phyloP scores from a whole-genome alignment of 139 green algal species.

The Tetratostichococcus sp. region DNA sequence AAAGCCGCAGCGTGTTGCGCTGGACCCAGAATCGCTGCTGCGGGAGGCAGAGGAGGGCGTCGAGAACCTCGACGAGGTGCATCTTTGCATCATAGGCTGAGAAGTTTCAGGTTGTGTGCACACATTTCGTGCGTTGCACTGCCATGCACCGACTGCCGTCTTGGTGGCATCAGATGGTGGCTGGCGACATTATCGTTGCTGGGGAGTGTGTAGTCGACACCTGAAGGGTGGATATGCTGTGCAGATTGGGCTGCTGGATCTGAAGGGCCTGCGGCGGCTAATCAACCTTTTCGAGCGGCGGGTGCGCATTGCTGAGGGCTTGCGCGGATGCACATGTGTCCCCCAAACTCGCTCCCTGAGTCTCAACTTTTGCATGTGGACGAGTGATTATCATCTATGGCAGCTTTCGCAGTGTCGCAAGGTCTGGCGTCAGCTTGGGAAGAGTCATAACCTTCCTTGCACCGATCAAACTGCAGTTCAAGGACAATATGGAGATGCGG shows the following conservation, averaged over 20 bases:
- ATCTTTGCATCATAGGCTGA: neutral
- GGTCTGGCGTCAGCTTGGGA: too few relatives aligned
- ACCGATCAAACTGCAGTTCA: constrained; percentile 38
- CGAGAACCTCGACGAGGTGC: constrained; percentile 26
- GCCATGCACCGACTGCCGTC: too few relatives aligned
- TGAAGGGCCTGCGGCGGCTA: constrained; percentile 56
- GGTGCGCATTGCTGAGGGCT: constrained; percentile 23
- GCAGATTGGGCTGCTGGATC: constrained; percentile 65
- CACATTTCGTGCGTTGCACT: too few relatives aligned
- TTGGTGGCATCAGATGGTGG: too few relatives aligned
- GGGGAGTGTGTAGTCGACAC: too few relatives aligned
- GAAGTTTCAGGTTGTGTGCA: neutral
- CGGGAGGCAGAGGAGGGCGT: constrained; percentile 63
- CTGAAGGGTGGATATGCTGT: too few relatives aligned
- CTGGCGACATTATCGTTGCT: too few relatives aligned
- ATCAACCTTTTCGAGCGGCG: constrained; percentile 66
- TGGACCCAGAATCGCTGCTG: constrained; percentile 65
- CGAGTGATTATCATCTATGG: too few relatives aligned
- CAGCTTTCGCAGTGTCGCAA: neutral
- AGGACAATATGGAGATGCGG: constrained; percentile 76
- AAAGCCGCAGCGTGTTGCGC: constrained; percentile 2
- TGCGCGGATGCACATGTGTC: too few relatives aligned
- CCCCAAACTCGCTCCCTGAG: too few relatives aligned
- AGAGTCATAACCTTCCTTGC: too few relatives aligned
- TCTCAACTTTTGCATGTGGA: too few relatives aligned